phyloP scores from a whole-genome alignment of 2,329 filamentous ascomycete genomes.

The Lachnellula willkommii region DNA sequence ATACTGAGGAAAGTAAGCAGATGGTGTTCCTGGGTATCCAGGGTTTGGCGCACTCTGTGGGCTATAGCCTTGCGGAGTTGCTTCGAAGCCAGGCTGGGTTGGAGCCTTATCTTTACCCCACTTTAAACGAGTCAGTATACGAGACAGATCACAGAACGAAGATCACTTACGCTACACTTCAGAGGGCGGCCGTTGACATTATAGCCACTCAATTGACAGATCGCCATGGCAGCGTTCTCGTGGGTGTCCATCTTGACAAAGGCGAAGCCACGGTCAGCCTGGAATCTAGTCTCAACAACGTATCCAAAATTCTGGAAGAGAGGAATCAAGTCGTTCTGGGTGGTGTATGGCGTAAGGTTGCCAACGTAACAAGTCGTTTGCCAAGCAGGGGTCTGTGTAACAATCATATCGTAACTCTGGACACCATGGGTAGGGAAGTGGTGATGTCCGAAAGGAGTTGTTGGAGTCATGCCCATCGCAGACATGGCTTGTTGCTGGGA shows the following conservation, averaged over 20 bases:
- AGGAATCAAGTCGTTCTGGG: constrained; percentile 92
- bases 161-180: constrained; percentile 88
- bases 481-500: constrained; percentile 96
- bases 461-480: constrained; percentile 96
- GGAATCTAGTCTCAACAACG: constrained; percentile 94
- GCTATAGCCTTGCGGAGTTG: constrained; percentile 63
- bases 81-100: constrained; percentile 70
- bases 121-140: constrained; percentile 46
- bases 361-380: constrained; percentile 98
- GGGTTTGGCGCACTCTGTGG: constrained; percentile 70
- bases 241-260: constrained; percentile 99
- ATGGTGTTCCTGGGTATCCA: constrained; percentile 69
- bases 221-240: constrained; percentile 96
- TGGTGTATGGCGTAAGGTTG: constrained; percentile 95
- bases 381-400: constrained; percentile 92
- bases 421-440: constrained; percentile 96
- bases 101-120: constrained; percentile 99
- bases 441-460: constrained; percentile 92
- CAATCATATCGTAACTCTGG: constrained; percentile 96
- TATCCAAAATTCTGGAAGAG: constrained; percentile 98
- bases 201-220: constrained; percentile 96
- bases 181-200: constrained; percentile 94
- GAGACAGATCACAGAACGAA: constrained; percentile 1
- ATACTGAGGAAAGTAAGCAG: constrained; percentile 90
- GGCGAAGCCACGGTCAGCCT: constrained; percentile 94